Evolutionary conservation across 805 yeast genomes (phyloP), one percentile per base, ranked within the genome.

Genomic region (Blastobotrys terrestris): DNA sequence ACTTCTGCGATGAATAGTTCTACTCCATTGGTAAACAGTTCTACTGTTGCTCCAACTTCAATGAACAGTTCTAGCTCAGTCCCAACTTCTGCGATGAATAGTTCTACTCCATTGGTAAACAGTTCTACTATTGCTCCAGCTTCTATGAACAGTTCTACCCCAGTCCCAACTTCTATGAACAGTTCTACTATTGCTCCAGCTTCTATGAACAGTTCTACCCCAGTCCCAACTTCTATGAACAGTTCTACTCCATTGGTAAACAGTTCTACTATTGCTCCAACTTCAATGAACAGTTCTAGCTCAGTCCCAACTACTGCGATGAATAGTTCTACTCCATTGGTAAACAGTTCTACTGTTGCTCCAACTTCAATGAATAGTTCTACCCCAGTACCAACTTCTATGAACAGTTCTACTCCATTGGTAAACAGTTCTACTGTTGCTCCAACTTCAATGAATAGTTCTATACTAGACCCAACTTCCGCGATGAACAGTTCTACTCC

Each of bases 251-350:
- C 45, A 13, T 20, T n/a, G 14, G 45, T 22, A 18, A 14, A 15
- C 4, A 44, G 16, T 14, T 19, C 48, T 15, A 22, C 48, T 5
- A 16, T 20, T 5, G 19, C 18, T 5, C 20, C 22, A 16, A 42
- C 45, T 42, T 16, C 45, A 7, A 26, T 16, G 22, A 44, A 44
- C 48, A 44, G 48, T 39, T 15, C 39, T 13, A 19, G 15, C 31
- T 15, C 39, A 14, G 26, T 39, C 3, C 13, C 48, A 16, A 11
- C 45, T 3, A 42, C 8, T 3, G 45, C 18, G 7, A 14, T 19
- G 45, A 42, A 42, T 19, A 18, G 22, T 6, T n/a, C n/a, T n/a
- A n/a, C n/a, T n/a, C n/a, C n/a, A n/a, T n/a, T n/a, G n/a, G n/a
- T n/a, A n/a, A n/a, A 42, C 45, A 3, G 45, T 19, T 42, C 18